Conservation (phyloP, 2,329 filamentous ascomycete species). For the Aspergillus sp. region DNA sequence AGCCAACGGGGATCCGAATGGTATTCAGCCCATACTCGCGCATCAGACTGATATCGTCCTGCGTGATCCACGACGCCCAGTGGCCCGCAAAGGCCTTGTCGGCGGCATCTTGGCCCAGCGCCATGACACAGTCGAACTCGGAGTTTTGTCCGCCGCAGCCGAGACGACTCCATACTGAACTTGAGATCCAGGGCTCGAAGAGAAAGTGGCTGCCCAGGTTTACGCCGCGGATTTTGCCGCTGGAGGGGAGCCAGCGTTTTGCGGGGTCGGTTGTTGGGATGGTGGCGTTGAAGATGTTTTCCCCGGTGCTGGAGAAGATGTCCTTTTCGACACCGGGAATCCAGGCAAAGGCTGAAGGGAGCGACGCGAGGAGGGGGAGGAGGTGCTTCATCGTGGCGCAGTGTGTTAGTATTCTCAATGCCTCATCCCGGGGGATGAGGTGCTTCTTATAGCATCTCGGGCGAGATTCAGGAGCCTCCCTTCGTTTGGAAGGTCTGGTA, state of each 20-base stretch:
- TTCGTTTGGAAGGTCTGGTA: too few relatives aligned
- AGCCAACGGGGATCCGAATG: constrained; percentile 60
- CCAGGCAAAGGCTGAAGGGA: constrained; percentile 18
- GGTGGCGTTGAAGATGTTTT: constrained; percentile 28
- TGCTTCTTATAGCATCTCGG: too few relatives aligned
- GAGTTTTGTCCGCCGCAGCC: constrained; percentile 53
- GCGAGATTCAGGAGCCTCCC: too few relatives aligned
- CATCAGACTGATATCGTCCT: constrained; percentile 56
- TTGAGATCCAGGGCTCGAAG: constrained; percentile 60
- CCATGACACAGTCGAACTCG: constrained; percentile 60
- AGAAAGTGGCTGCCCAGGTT: constrained; percentile 60
- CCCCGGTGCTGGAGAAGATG: constrained; percentile 29
- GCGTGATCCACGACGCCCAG: constrained; percentile 57
- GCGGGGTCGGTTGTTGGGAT: not conserved
- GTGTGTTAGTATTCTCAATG: too few relatives aligned
- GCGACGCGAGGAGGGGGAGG: constrained; percentile 27
- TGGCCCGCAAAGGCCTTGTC: constrained; percentile 56
- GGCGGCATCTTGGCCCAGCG: constrained; percentile 52
- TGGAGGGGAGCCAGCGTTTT: constrained; percentile 5
- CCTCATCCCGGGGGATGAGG: too few relatives aligned
- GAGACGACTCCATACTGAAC: constrained; percentile 52
- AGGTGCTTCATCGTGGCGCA: not conserved
- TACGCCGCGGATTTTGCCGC: constrained; percentile 57
- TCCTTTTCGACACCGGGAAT: constrained; percentile 26
- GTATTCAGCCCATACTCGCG: constrained; percentile 57